These are phyloP conservation scores for Trapa incisa DNA, from an alignment of 345 rosid species.

Conservation along the genomic window DNA sequence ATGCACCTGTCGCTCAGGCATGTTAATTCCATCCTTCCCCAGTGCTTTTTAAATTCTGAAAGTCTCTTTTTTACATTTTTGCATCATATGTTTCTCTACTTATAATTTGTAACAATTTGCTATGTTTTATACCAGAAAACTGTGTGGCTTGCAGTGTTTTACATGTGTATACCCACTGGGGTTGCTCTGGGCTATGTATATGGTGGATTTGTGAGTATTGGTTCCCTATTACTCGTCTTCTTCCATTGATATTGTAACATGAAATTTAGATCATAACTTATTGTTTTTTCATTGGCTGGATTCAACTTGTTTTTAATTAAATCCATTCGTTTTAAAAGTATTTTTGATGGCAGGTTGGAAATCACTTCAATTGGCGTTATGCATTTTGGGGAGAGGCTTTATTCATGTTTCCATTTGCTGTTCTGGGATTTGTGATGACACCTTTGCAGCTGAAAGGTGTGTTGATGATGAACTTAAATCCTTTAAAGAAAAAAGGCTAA, in stretches of 20 bases:
- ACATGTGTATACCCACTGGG: conserved; percentile 96
- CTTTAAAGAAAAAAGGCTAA: background rate
- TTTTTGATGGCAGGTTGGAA: conserved; percentile 42
- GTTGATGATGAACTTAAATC: background rate
- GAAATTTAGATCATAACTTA: background rate
- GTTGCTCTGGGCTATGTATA: conserved; percentile 82
- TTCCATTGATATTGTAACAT: too few species aligned
- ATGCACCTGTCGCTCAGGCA: conserved; percentile 76
- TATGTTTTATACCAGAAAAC: conserved; percentile 48
- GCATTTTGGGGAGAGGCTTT: conserved; percentile 85
- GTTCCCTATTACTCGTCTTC: background rate
- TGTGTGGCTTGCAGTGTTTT: conserved; percentile 82
- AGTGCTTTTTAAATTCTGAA: background rate
- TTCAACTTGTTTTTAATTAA: background rate
- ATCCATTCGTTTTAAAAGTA: background rate
- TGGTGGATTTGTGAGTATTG: conserved; percentile 76
- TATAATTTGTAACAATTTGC: background rate
- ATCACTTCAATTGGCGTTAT: conserved; percentile 56
- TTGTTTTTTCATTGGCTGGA: background rate
- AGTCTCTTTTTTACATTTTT: background rate
- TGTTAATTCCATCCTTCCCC: background rate
- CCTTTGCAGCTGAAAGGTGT: conserved; percentile 88
- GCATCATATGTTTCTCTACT: background rate
- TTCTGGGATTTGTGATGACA: conserved; percentile 59
- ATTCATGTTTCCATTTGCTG: conserved; percentile 69